A percentile compares a stretch with the other conserved stretches of the same genome.
These are phyloP conservation scores for Tagetes patula DNA, from an alignment of 129 eudicot genomes.

Conservation along the genomic window DNA sequence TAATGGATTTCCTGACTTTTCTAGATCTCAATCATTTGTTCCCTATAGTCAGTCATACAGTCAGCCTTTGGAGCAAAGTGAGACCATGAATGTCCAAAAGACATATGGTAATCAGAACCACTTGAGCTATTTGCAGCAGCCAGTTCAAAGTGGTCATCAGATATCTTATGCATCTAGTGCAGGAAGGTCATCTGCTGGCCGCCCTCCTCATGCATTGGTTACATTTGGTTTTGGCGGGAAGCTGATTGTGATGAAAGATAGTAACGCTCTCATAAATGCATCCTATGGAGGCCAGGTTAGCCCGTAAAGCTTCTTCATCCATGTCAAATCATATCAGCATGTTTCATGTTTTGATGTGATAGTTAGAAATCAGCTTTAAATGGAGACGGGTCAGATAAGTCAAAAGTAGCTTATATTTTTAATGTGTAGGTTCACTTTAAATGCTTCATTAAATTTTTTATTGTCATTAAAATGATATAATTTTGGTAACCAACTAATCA, in stretches of 20 bases:
- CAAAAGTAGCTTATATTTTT: not conserved
- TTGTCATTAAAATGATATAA: not conserved
- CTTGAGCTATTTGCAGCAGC: conserved; percentile 27
- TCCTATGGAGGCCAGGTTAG: conserved; percentile 69
- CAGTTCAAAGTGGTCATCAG: conserved; percentile 49
- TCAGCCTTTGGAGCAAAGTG: conserved; percentile 46
- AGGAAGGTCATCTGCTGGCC: conserved; percentile 93
- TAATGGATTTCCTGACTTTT: conserved; percentile 40
- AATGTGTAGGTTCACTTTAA: not conserved
- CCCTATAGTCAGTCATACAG: conserved; percentile 39
- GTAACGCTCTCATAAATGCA: conserved; percentile 29
- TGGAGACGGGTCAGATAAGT: not conserved
- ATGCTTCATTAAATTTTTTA: not conserved
- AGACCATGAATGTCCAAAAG: conserved; percentile 42
- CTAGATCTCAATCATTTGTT: conserved; percentile 48
- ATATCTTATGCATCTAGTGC: conserved; percentile 42
- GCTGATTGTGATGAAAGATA: conserved; percentile 77
- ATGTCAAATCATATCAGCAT: not conserved
- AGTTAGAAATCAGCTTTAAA: not conserved
- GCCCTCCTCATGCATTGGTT: conserved; percentile 91
- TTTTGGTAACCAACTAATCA: not conserved
- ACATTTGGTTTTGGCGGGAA: conserved; percentile 98
- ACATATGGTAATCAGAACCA: conserved; percentile 38
- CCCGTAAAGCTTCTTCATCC: not conserved
- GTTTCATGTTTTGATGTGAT: not conserved